Conservation (phyloP, 441 rosid genomes). For the Corymbia citriodora region DNA sequence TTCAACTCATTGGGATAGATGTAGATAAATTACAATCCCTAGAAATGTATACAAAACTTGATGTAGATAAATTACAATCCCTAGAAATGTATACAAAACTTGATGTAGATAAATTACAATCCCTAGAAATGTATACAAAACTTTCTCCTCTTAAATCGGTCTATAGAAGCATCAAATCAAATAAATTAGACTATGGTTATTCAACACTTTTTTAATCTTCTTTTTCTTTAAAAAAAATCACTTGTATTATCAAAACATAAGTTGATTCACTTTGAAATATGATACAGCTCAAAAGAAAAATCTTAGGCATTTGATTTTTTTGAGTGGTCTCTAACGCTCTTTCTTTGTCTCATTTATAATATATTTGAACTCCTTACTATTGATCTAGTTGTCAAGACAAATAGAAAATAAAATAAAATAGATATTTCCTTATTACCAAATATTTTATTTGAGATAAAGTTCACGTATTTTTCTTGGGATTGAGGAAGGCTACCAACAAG, state of each 20-base stretch:
- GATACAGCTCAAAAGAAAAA: background rate
- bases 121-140: background rate
- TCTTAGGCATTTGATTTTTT: background rate
- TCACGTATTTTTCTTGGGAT: background rate
- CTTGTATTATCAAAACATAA: background rate
- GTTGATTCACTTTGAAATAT: background rate
- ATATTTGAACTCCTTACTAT: rapidly evolving
- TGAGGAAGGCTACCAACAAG: background rate
- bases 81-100: background rate
- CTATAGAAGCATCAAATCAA: background rate
- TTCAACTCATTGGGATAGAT: background rate
- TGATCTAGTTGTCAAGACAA: background rate
- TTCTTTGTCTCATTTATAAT: background rate
- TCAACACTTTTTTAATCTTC: background rate
- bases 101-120: background rate
- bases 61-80: too few relatives aligned
- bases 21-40: background rate
- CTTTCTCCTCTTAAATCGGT: background rate
- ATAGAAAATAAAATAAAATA: background rate
- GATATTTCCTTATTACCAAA: background rate
- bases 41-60: background rate
- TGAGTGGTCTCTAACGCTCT: background rate
- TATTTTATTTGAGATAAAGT: background rate
- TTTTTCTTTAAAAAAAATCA: background rate
- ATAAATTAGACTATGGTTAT: background rate